Evolutionary conservation across 2,329 filamentous ascomycete genomes (phyloP).

Genomic region (Penicillium olsonii): DNA sequence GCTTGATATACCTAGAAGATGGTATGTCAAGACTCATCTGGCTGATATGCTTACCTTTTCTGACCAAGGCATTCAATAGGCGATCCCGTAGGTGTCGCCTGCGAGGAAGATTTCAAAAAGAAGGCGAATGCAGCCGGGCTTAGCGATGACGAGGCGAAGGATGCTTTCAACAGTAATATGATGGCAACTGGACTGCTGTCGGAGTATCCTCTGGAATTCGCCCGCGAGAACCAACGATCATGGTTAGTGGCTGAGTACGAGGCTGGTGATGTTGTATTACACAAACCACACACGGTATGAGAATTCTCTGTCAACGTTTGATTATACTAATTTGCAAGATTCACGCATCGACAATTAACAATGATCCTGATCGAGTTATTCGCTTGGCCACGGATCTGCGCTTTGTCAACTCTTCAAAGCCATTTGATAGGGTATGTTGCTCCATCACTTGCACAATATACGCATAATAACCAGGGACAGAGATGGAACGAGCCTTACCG

Average conservation of each 20-base stretch:
- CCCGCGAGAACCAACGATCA: not conserved
- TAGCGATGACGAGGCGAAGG: not conserved
- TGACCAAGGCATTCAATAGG: not conserved
- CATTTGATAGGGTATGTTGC: not conserved
- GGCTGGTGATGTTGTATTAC: conserved; percentile 8
- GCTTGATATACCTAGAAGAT: conserved; percentile 38
- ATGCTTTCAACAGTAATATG: conserved; percentile 8
- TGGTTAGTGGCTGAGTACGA: conserved; percentile 5
- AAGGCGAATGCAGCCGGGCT: conserved; percentile 1
- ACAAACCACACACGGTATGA: conserved; percentile 6
- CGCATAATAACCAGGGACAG: not conserved
- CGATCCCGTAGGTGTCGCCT: not conserved
- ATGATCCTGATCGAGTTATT: conserved; percentile 3
- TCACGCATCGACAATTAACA: conserved; percentile 7
- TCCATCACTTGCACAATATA: not conserved
- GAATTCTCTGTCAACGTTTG: not conserved
- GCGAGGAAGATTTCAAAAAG: conserved; percentile 1
- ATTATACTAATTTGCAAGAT: conserved; percentile 1
- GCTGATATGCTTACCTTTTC: not conserved
- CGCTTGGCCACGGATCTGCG: conserved; percentile 4
- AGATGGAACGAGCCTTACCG: conserved; percentile 9
- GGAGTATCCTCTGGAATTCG: conserved; percentile 1
- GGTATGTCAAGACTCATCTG: not conserved
- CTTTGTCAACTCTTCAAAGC: conserved; percentile 4
- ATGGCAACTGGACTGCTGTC: conserved; percentile 3